Evolutionary conservation across 257 asterid genomes (phyloP).

Genomic region (Thymus quinquecostatus): DNA sequence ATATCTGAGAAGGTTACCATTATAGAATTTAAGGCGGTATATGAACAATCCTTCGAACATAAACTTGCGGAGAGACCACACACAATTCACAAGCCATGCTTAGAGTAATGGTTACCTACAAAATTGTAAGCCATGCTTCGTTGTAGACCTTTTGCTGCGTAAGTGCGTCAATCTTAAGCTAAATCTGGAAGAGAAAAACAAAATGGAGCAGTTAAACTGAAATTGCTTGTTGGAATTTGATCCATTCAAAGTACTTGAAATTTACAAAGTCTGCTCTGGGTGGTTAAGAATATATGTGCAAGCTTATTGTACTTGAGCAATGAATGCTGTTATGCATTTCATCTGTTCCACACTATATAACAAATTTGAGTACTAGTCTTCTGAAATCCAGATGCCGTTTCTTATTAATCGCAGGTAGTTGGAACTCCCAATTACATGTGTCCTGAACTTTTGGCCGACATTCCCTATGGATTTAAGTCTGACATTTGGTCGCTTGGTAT

Average conservation of each 20-base stretch:
- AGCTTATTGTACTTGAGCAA: constrained; percentile 19
- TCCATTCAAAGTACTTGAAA: background rate
- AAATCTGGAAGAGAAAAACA: background rate
- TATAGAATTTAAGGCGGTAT: background rate
- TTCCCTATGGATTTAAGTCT: constrained; percentile 96
- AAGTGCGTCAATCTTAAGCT: background rate
- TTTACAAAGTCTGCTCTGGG: constrained; percentile 1
- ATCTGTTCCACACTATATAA: constrained; percentile 19
- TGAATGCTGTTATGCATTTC: background rate
- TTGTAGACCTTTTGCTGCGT: constrained; percentile 6
- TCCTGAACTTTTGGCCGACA: constrained; percentile 98
- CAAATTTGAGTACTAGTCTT: constrained; percentile 17
- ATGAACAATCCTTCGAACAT: background rate
- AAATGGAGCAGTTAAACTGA: background rate
- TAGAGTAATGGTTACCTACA: background rate
- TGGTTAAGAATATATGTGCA: background rate
- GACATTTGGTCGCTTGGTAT: constrained; percentile 99
- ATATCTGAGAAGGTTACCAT: constrained; percentile 1
- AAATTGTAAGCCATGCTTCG: constrained; percentile 4
- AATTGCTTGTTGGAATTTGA: constrained; percentile 19
- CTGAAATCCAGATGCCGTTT: constrained; percentile 28
- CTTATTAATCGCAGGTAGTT: constrained; percentile 62
- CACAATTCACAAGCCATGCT: background rate
- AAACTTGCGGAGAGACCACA: background rate
- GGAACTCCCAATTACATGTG: constrained; percentile 99